Base-by-base conservation (phyloP, 257 asterid genomes). In the Pogostemon cablin region DNA sequence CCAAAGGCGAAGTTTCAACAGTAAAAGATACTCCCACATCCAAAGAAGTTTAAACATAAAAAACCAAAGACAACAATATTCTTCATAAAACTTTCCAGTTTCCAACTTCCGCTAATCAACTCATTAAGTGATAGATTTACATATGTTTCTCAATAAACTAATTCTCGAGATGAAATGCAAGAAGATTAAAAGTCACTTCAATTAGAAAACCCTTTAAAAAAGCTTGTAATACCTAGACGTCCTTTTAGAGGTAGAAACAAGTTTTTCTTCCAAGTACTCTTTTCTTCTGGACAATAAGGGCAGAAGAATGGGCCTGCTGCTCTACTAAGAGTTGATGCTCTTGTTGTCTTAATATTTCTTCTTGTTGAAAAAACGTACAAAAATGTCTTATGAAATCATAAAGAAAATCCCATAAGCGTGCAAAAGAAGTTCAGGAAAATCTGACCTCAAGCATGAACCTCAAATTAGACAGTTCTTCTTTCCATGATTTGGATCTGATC, bases 181-280 rank as follows among this genome's bases (percentile, higher is more conserved):
- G 60, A 42, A n/a, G n/a, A n/a, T 60, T 52, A 48, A 60, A 60
- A 70, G 68, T 65, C 50, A 67, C 39, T 57, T 73, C 68, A 44
- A 44, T 54, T 44, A 6, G 73, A 71, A 47, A 74, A 49, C 52
- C 67, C 57, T 53, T 5, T n/a, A n/a, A 54, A 61, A 62, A 59
- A 70, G 64, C 34, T 32, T 71, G 34, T 43, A 42, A 62, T 81
- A 93, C 98, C 97, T 86, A n/a, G 88, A 81, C 72, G 76, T 78
- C 73, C 65, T 82, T 69, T 80, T 76, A 63, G 93, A 80, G 73
- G 83, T 47, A 62, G 88, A 69, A 35, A 86, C 86, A 77, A 95
- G 86, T 85, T 91, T 88, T 75, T 89, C 92, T 82, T 91, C 96
- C 81, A 95, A 76, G 76, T 84, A n/a, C n/a, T n/a, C n/a, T 95